phyloP scores from a whole-genome alignment of 371 early-diverging fungal genomes.

The Mortierella polycephala region DNA sequence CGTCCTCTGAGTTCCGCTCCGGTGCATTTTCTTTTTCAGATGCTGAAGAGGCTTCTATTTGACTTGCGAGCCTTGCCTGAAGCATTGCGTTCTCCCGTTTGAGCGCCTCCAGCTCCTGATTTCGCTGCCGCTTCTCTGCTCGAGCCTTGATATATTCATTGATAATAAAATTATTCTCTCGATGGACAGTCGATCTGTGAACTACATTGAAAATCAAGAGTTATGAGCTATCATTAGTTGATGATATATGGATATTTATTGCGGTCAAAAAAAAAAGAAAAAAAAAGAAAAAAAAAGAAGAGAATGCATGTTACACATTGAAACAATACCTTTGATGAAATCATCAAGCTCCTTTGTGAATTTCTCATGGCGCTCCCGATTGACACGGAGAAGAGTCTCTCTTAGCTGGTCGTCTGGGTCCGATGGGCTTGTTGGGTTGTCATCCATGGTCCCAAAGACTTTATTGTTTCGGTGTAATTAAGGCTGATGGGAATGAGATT shows the following conservation, averaged over 20 bases:
- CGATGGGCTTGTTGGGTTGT: no score
- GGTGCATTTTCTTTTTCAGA: neutral
- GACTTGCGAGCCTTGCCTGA: neutral
- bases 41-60: neutral
- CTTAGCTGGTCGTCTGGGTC: neutral
- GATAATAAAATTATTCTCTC: neutral
- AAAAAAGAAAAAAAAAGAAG: no score
- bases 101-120: neutral
- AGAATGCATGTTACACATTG: neutral
- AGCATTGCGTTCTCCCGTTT: neutral
- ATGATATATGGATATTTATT: neutral
- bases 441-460: no score
- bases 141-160: neutral
- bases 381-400: neutral
- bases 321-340: neutral
- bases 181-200: neutral
- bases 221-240: neutral
- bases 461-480: no score
- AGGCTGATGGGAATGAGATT: neutral
- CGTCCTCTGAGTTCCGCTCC: neutral
- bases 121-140: neutral
- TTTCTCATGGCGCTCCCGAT: neutral
- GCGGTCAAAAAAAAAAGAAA: no score
- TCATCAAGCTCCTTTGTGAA: neutral
- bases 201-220: no score